Base-by-base conservation (phyloP, 331 rosid genomes). In the Quercus phellos region DNA sequence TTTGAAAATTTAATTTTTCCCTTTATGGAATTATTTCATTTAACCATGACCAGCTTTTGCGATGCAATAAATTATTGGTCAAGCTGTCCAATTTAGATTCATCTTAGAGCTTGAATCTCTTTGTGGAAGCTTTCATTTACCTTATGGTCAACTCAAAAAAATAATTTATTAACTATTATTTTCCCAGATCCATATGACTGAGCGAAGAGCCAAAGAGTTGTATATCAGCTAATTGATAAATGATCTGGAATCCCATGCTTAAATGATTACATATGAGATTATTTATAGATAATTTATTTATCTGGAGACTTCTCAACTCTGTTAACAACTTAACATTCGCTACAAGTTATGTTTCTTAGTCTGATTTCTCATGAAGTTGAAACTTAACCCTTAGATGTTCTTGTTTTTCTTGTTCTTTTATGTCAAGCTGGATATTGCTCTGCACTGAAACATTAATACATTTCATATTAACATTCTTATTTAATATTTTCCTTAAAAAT, bases 41-140 rank as follows among this genome's bases (percentile, higher is more conserved):
- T 13, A 14, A 14, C 26, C 26, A 3, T 1, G 19, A 3, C 42
- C 38, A 5, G 42, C 17, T 16, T 27, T 14, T 61, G 42, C 5
- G 42, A 27, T 27, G 38, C 38, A 61, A 27, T 59, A 64, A 51
- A 50, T 27, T 30, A n/a, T 30, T 50, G 14, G 46, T 61, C 34
- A 21, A 46, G 53, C 29, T 29, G 6, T 72, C 21, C 55, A 64
- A 22, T 24, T 10, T 13, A 46, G 53, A 61, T 61, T 8, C 70
- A 68, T 77, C 70, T 68, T 35, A 51, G 55, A 67, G 26, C 3
- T 43, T 21, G 53, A 51, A 14, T 71, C 24, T 50, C 19, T 73
- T 63, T 35, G 29, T 64, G 59, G 51, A 64, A 11, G 21, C 50
- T 64, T 73, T 73, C 69, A 34, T 63, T 54, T 80, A 42, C 71